Base-by-base conservation (phyloP, 257 asterid species). In the Fraxinus pennsylvanica region DNA sequence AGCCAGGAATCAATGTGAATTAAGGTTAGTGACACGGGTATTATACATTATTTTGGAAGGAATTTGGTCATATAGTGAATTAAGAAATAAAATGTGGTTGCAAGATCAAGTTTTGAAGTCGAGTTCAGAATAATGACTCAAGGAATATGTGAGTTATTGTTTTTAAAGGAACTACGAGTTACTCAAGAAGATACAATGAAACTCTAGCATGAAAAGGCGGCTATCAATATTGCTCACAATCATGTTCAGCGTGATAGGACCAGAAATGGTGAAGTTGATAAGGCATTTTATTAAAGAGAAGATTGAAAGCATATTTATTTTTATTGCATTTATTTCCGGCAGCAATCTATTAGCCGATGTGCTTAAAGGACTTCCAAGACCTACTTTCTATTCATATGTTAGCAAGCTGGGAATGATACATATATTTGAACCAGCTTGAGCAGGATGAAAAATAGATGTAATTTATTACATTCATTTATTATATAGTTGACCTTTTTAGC, bases 1-100 rank as follows among this genome's bases (percentile, higher is more conserved):
- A 57, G 61, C 66, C 66, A 57, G n/a, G 21, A 57, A 61, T 33
- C 41, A 73, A 41, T 41, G 52, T 45, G 30, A 79, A 27, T 41
- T 14, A 70, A 43, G 35, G 61, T 32, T 30, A 36, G 67, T 4
- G 41, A 67, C 9, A 17, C 15, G 61, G 14, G 47, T 41, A 9
- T 41, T 41, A 14, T 9, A 38, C 41, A 38, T 38, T 38, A 38
- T 38, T 38, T 41, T 41, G 3, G 14, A 10, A 9, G 65, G 22
- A 19, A 54, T 5, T 54, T 54, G 25, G 65, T 15, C 22, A 1
- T n/a, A 19, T 15, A 17, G 65, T 4, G 8, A 54, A 54, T 9
- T n/a, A 54, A 52, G 65, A 54, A 54, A 54, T 27, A 54, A 19
- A 19, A 54, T 54, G 27, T 19, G 65, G 65, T 19, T 54, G 22